A percentile compares a stretch with the other conserved stretches of the same genome.
Evolutionary conservation across 1,284 basidiomycete species (phyloP).

Genomic region (Thelephora terrestris): DNA sequence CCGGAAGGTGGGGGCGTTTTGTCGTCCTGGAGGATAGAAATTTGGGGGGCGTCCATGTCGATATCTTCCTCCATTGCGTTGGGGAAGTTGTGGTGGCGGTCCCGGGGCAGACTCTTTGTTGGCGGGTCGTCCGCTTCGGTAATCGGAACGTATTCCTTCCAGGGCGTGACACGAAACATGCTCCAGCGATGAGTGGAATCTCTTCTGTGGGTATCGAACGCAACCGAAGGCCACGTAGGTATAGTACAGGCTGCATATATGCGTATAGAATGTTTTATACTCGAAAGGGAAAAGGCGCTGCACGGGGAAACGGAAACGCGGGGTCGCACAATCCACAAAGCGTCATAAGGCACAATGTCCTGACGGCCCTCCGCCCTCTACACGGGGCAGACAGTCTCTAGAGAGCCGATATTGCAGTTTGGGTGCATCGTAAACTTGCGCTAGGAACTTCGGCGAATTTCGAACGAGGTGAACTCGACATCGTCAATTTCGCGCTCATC

Average conservation of each 20-base stretch:
- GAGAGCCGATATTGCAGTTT: too few relatives aligned
- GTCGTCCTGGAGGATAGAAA: constrained; percentile 65
- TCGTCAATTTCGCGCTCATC: background rate
- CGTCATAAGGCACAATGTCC: too few relatives aligned
- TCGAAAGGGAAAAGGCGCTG: too few relatives aligned
- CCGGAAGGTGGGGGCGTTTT: constrained; percentile 47
- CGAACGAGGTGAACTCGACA: background rate
- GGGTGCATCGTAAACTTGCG: too few relatives aligned
- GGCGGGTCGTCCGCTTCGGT: constrained; percentile 6
- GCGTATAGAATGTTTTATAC: too few relatives aligned
- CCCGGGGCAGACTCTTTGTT: constrained; percentile 8
- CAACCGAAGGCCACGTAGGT: too few relatives aligned
- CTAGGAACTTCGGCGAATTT: background rate
- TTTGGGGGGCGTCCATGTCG: constrained; percentile 71
- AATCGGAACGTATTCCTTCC: constrained; percentile 21
- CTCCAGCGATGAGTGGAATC: background rate
- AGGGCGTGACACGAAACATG: constrained; percentile 24
- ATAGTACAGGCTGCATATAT: too few relatives aligned
- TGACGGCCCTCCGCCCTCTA: too few relatives aligned
- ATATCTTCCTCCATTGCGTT: constrained; percentile 21
- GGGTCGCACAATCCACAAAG: too few relatives aligned
- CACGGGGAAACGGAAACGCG: too few relatives aligned
- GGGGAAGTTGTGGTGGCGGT: constrained; percentile 8
- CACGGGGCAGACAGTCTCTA: too few relatives aligned
- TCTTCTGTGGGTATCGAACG: background rate